These are phyloP conservation scores for Mycosphaerella sp. DNA, from an alignment of 2,329 filamentous ascomycete species.

Conservation along the genomic window DNA sequence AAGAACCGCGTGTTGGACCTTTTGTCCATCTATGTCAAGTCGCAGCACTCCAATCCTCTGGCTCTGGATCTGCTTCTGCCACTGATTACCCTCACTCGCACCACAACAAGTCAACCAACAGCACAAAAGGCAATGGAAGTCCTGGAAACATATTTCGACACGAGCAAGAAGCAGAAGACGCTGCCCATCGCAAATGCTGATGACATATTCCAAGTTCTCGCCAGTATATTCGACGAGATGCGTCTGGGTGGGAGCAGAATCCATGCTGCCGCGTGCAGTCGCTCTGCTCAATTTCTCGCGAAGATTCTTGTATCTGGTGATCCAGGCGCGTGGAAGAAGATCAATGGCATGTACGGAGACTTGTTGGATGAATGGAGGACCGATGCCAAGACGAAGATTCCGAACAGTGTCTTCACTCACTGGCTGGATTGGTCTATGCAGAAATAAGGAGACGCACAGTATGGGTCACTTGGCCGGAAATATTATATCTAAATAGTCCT, in stretches of 20 bases:
- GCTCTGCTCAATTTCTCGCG: conserved; percentile 60
- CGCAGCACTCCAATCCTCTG: conserved; percentile 62
- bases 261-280: conserved; percentile 69
- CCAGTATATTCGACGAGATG: conserved; percentile 62
- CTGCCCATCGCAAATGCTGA: conserved; percentile 34
- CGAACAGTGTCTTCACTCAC: conserved; percentile 41
- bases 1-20: conserved; percentile 90
- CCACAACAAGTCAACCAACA: conserved; percentile 69
- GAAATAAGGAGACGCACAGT: conserved; percentile 8
- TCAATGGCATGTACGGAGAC: conserved; percentile 39
- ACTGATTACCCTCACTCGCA: conserved; percentile 67
- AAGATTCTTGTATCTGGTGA: conserved; percentile 53
- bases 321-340: conserved; percentile 32
- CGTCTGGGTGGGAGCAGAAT: conserved; percentile 57
- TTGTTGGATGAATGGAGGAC: conserved; percentile 41
- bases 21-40: conserved; percentile 75
- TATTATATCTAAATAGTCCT: no score
- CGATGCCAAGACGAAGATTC: conserved; percentile 38
- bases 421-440: conserved; percentile 42
- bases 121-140: conserved; percentile 66
- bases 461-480: no score
- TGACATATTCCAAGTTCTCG: conserved; percentile 54
- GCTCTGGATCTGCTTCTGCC: conserved; percentile 67
- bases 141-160: conserved; percentile 64
- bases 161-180: conserved; percentile 46